Evolutionary conservation across 1,284 basidiomycete genomes (phyloP).

Genomic region (Malassezia globosa): DNA sequence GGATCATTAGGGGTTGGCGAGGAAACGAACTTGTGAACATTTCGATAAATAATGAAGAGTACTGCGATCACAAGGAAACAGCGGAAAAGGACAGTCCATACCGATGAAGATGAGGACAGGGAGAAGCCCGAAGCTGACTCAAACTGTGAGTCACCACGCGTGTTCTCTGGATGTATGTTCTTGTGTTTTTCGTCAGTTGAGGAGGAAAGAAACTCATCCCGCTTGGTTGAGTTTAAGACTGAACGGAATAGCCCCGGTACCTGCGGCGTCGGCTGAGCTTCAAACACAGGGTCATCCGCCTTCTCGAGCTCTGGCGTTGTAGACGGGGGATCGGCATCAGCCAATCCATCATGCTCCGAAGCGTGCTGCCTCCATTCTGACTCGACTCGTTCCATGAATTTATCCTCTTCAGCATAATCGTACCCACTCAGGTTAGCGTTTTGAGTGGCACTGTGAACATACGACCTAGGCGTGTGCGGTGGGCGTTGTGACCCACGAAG

Average conservation of each 20-base stretch:
- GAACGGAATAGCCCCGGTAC: slow-evolving; percentile 13
- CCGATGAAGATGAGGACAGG: not conserved
- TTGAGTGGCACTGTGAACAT: not conserved
- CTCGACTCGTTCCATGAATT: slow-evolving; percentile 14
- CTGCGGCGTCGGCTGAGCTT: not conserved
- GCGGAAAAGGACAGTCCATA: not conserved
- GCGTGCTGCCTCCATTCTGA: not conserved
- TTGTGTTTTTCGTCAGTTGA: not conserved
- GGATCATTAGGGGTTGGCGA: not conserved
- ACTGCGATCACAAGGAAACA: not conserved
- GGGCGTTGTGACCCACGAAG: slow-evolving; percentile 15
- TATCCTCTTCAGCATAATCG: slow-evolving; percentile 14
- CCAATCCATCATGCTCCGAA: too few species aligned
- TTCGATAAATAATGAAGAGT: not conserved
- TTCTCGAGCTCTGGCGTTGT: not conserved
- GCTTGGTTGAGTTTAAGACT: not conserved
- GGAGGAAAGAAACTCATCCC: not conserved
- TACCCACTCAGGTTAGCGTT: not conserved
- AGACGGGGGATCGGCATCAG: not conserved
- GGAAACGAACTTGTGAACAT: not conserved
- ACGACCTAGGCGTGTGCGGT: slow-evolving; percentile 8
- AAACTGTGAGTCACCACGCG: not conserved
- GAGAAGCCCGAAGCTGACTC: not conserved
- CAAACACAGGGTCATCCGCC: slow-evolving; percentile 5
- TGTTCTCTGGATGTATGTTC: not conserved